Conservation (phyloP, 306 rosid genomes). For the Trifolium dubium region DNA sequence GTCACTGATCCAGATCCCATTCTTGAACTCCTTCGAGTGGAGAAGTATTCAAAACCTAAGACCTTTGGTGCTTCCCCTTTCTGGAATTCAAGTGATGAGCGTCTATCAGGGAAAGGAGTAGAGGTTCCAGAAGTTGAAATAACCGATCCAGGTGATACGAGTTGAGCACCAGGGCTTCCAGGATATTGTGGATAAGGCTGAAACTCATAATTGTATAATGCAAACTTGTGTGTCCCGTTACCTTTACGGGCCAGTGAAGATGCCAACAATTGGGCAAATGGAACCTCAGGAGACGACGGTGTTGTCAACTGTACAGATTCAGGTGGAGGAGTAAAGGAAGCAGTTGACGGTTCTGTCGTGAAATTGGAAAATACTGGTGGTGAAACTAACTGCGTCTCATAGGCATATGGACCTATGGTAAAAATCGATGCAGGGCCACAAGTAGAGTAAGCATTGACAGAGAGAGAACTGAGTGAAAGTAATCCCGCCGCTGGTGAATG, state of each 20-base stretch:
- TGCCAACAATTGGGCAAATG: conserved; percentile 92
- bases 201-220: conserved; percentile 72
- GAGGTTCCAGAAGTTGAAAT: conserved; percentile 92
- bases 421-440: conserved; percentile 84
- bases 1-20: conserved; percentile 90
- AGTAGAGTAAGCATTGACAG: conserved; percentile 75
- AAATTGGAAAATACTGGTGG: conserved; percentile 94
- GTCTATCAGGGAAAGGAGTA: conserved; percentile 86
- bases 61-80: conserved; percentile 80
- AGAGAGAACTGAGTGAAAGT: conserved; percentile 71
- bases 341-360: conserved; percentile 95
- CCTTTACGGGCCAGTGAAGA: conserved; percentile 72
- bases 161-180: conserved; percentile 90
- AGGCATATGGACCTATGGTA: conserved; percentile 91
- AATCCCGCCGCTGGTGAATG: conserved; percentile 85
- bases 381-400: conserved; percentile 93
- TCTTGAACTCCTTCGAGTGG: conserved; percentile 68
- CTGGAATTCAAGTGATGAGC: conserved; percentile 67
- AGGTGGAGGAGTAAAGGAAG: conserved; percentile 92
- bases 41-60: conserved; percentile 77
- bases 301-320: conserved; percentile 94
- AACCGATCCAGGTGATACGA: conserved; percentile 93
- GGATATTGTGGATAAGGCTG: conserved; percentile 89
- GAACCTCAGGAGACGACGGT: conserved; percentile 98
- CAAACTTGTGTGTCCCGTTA: conserved; percentile 69